phyloP scores from a whole-genome alignment of 129 eudicot species.

The Flaveria brownii region DNA sequence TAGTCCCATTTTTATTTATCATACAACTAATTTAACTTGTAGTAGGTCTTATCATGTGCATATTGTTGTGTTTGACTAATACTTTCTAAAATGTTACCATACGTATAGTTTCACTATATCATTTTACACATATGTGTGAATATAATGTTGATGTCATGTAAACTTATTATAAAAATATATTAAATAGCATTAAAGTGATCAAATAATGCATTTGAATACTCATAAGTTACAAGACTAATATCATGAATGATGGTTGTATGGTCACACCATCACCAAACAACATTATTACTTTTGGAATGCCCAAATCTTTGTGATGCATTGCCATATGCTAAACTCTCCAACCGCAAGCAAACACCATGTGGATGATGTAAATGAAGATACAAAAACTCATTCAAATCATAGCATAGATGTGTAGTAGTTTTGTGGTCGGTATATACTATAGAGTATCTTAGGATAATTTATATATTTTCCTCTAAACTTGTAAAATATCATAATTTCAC shows the following conservation, averaged over 20 bases:
- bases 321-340: slow-evolving; percentile 4
- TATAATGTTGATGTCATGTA: no score
- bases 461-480: background rate
- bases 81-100: no score
- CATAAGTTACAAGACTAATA: background rate
- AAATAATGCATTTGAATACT: background rate
- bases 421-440: no score
- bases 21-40: no score
- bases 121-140: no score
- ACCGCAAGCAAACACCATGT: slow-evolving; percentile 25
- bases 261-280: slow-evolving; percentile 29
- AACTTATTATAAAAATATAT: no score
- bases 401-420: background rate
- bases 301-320: slow-evolving; percentile 20
- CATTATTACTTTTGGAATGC: slow-evolving; percentile 17
- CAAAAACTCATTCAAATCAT: background rate
- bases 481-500: no score
- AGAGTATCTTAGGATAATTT: no score
- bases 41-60: no score
- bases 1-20: no score
- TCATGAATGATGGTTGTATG: slow-evolving; percentile 19
- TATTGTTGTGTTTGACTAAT: no score
- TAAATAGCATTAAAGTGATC: background rate
- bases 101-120: no score
- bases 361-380: slow-evolving; percentile 19